These are phyloP conservation scores for Leccinum arenicola DNA, from an alignment of 768 basidiomycete genomes.

Conservation along the genomic window DNA sequence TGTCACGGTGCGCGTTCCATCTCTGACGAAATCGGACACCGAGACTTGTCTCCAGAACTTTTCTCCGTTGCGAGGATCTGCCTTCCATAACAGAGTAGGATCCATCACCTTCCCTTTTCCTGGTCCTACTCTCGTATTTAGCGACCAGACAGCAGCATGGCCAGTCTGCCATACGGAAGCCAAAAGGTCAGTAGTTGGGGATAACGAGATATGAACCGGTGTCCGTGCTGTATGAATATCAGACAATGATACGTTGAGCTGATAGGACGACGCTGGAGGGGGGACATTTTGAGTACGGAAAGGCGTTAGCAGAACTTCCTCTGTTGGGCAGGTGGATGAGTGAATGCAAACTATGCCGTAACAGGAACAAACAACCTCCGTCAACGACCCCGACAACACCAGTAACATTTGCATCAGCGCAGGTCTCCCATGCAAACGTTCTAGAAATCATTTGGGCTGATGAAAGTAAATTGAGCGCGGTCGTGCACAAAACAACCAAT, in stretches of 20 bases:
- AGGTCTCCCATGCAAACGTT: conserved; percentile 79
- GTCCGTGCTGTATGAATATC: conserved; percentile 13
- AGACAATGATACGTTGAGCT: conserved; percentile 31
- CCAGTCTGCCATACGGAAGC: conserved; percentile 74
- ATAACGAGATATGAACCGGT: conserved; percentile 70
- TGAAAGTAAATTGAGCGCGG: conserved; percentile 3
- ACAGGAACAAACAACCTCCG: conserved; percentile 56
- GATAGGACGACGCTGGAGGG: conserved; percentile 91
- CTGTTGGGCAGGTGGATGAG: conserved; percentile 38
- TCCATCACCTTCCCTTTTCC: conserved; percentile 59
- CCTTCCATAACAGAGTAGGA: conserved; percentile 42
- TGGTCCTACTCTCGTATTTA: conserved; percentile 59
- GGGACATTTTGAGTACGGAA: conserved; percentile 94
- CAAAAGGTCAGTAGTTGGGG: conserved; percentile 52
- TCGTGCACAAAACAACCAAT: not conserved
- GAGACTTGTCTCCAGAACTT: conserved; percentile 31
- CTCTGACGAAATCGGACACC: conserved; percentile 10
- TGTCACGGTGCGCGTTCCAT: conserved; percentile 6
- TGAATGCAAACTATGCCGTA: not conserved
- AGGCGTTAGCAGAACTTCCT: conserved; percentile 77
- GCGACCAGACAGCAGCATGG: conserved; percentile 62
- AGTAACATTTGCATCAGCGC: conserved; percentile 69
- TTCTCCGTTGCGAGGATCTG: conserved; percentile 12
- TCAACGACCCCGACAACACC: conserved; percentile 89
- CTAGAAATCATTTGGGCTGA: conserved; percentile 56